Evolutionary conservation across 2,329 filamentous ascomycete genomes (phyloP).

Genomic region (Neofusicoccum umdonicola): DNA sequence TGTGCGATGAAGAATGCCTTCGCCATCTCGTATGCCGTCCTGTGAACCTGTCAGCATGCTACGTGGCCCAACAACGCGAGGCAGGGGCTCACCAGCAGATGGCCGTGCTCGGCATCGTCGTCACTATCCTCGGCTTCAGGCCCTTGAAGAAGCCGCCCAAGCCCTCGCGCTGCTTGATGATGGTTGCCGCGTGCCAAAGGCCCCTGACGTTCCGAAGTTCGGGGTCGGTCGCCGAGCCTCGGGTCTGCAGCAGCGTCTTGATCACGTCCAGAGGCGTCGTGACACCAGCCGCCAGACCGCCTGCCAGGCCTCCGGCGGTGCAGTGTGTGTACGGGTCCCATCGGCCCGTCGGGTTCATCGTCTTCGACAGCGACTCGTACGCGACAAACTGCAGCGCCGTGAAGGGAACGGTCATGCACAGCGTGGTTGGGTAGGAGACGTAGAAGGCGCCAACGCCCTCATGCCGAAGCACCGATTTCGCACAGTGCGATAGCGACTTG

Average conservation of each 20-base stretch:
- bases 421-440: slow-evolving; percentile 94
- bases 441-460: slow-evolving; percentile 94
- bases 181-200: slow-evolving; percentile 71
- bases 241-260: slow-evolving; percentile 94
- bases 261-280: slow-evolving; percentile 98
- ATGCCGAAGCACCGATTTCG: slow-evolving; percentile 77
- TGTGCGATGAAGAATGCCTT: slow-evolving; percentile 63
- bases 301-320: slow-evolving; percentile 84
- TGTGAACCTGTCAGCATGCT: slow-evolving; percentile 29
- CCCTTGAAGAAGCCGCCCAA: slow-evolving; percentile 89
- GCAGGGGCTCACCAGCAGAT: slow-evolving; percentile 80
- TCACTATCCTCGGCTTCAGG: slow-evolving; percentile 84
- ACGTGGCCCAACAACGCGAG: neutral
- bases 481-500: slow-evolving; percentile 82
- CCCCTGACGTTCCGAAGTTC: slow-evolving; percentile 85
- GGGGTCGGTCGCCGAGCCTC: slow-evolving; percentile 75
- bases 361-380: slow-evolving; percentile 93
- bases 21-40: slow-evolving; percentile 66
- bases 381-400: slow-evolving; percentile 96
- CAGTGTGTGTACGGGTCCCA: slow-evolving; percentile 97
- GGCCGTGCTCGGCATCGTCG: slow-evolving; percentile 98
- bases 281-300: slow-evolving; percentile 87
- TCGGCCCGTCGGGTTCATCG: slow-evolving; percentile 79
- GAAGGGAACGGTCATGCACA: slow-evolving; percentile 98
- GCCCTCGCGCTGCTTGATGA: slow-evolving; percentile 82